These are phyloP conservation scores for Podospora bellae-mahoneyi DNA, from an alignment of 495 filamentous ascomycete genomes.

Conservation along the genomic window DNA sequence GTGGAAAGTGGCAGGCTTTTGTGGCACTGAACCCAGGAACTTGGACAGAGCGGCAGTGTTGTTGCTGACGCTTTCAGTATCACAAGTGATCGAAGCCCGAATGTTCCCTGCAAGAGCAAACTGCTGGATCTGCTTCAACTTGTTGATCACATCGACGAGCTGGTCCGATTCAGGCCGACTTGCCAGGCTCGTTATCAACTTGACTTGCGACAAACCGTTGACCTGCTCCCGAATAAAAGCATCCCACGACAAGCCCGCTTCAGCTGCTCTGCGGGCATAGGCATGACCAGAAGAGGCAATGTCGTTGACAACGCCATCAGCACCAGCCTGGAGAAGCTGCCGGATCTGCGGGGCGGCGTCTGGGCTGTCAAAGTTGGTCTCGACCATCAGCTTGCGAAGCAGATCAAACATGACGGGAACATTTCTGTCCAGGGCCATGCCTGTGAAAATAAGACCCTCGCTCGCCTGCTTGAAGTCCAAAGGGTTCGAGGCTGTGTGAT, in stretches of 20 bases:
- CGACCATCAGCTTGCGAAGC: conserved; percentile 69
- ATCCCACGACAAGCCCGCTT: conserved; percentile 69
- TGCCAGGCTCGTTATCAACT: conserved; percentile 67
- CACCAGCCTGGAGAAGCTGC: conserved; percentile 77
- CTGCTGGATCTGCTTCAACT: conserved; percentile 81
- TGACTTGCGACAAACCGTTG: conserved; percentile 79
- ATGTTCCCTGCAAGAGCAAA: conserved; percentile 65
- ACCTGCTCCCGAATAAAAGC: conserved; percentile 74
- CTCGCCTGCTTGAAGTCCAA: conserved; percentile 61
- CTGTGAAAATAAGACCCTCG: conserved; percentile 79
- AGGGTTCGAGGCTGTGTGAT: conserved; percentile 73
- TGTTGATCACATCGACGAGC: conserved; percentile 71
- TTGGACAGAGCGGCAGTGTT: conserved; percentile 72
- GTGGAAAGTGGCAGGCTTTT: conserved; percentile 37
- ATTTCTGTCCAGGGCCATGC: conserved; percentile 84
- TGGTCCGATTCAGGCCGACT: conserved; percentile 55
- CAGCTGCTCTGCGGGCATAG: conserved; percentile 77
- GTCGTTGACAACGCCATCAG: conserved; percentile 85
- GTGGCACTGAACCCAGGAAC: conserved; percentile 64
- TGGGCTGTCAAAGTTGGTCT: conserved; percentile 83
- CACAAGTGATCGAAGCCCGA: conserved; percentile 84
- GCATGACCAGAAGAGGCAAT: conserved; percentile 84
- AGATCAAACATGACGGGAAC: conserved; percentile 88
- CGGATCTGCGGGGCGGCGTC: conserved; percentile 76
- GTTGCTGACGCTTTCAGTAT: conserved; percentile 58